Evolutionary conservation across 176 grass and related monocot genomes (phyloP), one percentile per base, ranked within the genome.

Genomic region (Tillandsia leiboldiana): DNA sequence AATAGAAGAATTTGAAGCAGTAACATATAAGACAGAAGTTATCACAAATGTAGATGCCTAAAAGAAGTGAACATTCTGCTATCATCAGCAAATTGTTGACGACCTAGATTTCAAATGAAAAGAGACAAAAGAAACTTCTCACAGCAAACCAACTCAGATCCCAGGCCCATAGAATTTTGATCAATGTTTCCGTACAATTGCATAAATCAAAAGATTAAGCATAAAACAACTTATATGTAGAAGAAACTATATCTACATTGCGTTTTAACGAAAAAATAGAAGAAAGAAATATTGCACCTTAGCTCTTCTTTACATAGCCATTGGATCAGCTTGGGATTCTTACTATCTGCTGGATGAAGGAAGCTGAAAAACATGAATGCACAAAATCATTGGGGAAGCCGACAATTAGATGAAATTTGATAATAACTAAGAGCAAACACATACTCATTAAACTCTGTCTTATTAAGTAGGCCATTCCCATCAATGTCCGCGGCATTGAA

Each of bases 261-360:
- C 66, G 58, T 23, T 65, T 15, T 22, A 62, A 33, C 12, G 51
- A 51, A 70, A 11, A 65, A n/a, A 17, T 12, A 59, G 18, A 64
- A 10, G 47, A 82, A 86, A 48, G 12, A 26, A 1, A 72, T 48
- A 47, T 54, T 64, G 51, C 71, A 96, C 91, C 80, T 88, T 75
- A 88, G 79, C 82, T 91, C 88, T 85, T 86, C 84, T 86, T 67
- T 84, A 77, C 85, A 79, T 58, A 96, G 77, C 85, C 90, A 88
- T 72, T 59, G 77, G 73, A 81, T 83, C 73, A 85, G 73, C 77
- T 86, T 88, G 51, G 75, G 69, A 79, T 96, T 96, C 33, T 82
- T 74, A n/a, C 83, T 83, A 53, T 96, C 91, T 63, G 71, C 82
- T 72, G 91, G 85, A 80, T 96, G 82, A 64, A 88, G 79, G 72